Evolutionary conservation across 129 eudicot genomes (phyloP), one percentile per base, ranked within the genome.

Genomic region (Solidago caesia): DNA sequence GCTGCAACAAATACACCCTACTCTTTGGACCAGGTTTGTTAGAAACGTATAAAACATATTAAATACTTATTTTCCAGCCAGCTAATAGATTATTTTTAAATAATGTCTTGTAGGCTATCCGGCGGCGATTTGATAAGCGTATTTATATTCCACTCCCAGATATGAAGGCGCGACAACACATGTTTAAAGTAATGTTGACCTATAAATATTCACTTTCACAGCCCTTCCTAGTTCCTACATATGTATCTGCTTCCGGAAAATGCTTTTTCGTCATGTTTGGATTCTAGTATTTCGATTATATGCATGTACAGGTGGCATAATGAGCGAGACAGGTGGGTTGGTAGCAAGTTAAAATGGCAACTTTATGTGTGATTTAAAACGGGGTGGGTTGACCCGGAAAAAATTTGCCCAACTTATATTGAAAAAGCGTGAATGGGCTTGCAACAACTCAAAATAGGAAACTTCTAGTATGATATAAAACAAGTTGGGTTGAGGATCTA

Each of bases 1-100:
- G 99, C 99, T 15, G 99, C 99, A 53, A 95, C 99, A 72, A 95
- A 95, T 75, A 95, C 99, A 67, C 99, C 99, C 58, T 95, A 95
- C 84, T 88, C 99, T 71, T 82, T 95, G 45, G 99, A 95, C 74
- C 99, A 95, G 99, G 99, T 95, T 52, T 47, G 33, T 70, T 53
- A 39, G 57, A 43, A 78, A 52, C 45, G 0, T 41, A 45, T 21
- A 29, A 47, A 39, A 5, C 25, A 5, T 42, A 48, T 33, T 46
- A 29, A 61, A 41, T 41, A 13, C 55, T 12, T 2, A 49, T 8
- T 7, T 59, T 61, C 11, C 64, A 46, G 5, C 29, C 46, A 5
- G 64, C 64, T 70, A 70, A 70, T 46, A 70, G 47, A 33, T 16
- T 48, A 16, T 21, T 3, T 51, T 14, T n/a, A 44, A 44, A 62